Conservation (phyloP, 2,329 filamentous ascomycete species). For the Salinomyces thailandicus region DNA sequence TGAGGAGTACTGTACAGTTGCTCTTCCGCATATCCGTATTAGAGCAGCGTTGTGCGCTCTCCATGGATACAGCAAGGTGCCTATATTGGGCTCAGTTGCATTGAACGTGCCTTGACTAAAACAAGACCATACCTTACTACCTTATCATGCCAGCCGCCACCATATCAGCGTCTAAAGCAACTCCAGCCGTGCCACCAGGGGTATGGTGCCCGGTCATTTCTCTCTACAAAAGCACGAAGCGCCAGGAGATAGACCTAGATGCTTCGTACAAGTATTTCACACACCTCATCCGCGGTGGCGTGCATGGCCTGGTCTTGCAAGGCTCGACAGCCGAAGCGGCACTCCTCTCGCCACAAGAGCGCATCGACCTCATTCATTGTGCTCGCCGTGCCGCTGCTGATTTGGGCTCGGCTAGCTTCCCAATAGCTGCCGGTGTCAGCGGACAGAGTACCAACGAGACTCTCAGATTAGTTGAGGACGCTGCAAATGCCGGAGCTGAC, state of each 20-base stretch:
- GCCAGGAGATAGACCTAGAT: constrained; percentile 36
- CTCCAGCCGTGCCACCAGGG: constrained; percentile 28
- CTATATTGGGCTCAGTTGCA: no score
- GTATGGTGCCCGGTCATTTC: constrained; percentile 41
- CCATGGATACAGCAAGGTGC: no score
- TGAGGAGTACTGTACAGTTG: no score
- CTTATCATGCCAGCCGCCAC: no score
- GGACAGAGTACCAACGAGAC: constrained; percentile 30
- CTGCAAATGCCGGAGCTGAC: constrained; percentile 29
- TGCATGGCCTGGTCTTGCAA: constrained; percentile 38
- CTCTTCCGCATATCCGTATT: no score
- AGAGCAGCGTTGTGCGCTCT: no score
- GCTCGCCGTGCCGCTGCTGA: constrained; percentile 31
- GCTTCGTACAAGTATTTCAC: constrained; percentile 37
- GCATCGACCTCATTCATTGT: constrained; percentile 32
- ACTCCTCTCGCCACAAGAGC: constrained; percentile 32
- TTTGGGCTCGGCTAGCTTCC: constrained; percentile 27
- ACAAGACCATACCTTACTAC: no score
- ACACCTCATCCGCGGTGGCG: constrained; percentile 33
- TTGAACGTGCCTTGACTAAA: no score
- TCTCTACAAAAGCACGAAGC: constrained; percentile 32
- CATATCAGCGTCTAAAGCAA: no score
- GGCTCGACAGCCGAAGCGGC: constrained; percentile 41
- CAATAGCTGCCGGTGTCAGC: constrained; percentile 37
- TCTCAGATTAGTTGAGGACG: constrained; percentile 29